These are phyloP conservation scores for Litchi chinensis DNA, from an alignment of 345 rosid species.

Conservation along the genomic window DNA sequence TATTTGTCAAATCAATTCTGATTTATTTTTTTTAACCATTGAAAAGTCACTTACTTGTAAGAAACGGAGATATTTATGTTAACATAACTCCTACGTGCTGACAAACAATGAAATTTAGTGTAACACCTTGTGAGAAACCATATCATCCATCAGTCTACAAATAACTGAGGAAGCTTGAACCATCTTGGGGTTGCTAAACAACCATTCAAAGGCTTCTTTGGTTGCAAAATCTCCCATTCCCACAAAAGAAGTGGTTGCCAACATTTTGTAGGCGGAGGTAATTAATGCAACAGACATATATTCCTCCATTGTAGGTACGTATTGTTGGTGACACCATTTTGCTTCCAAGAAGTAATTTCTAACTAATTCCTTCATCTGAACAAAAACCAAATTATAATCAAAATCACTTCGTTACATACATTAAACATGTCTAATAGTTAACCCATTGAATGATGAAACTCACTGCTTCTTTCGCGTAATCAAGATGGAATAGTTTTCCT, in stretches of 20 bases:
- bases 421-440: too few relatives aligned
- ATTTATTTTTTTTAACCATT: too few relatives aligned
- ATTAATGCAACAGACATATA: slow-evolving; percentile 27
- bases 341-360: slow-evolving; percentile 33
- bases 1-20: too few relatives aligned
- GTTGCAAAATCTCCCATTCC: slow-evolving; percentile 32
- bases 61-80: too few relatives aligned
- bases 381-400: too few relatives aligned
- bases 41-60: too few relatives aligned
- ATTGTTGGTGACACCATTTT: slow-evolving; percentile 23
- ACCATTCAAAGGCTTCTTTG: slow-evolving; percentile 32
- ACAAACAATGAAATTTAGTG: too few relatives aligned
- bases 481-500: slow-evolving; percentile 22
- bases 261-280: slow-evolving; percentile 13
- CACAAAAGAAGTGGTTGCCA: slow-evolving; percentile 22
- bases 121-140: slow-evolving; percentile 16
- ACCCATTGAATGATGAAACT: background rate
- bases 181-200: slow-evolving; percentile 12
- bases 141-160: slow-evolving; percentile 37
- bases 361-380: slow-evolving; percentile 30
- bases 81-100: too few relatives aligned
- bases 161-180: slow-evolving; percentile 20
- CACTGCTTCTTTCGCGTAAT: slow-evolving; percentile 38
- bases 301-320: slow-evolving; percentile 37
- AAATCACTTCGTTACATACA: too few relatives aligned